Evolutionary conservation across 2,329 filamentous ascomycete species (phyloP), one percentile per base, ranked within the genome.

Genomic region (Keithomyces neogunnii): DNA sequence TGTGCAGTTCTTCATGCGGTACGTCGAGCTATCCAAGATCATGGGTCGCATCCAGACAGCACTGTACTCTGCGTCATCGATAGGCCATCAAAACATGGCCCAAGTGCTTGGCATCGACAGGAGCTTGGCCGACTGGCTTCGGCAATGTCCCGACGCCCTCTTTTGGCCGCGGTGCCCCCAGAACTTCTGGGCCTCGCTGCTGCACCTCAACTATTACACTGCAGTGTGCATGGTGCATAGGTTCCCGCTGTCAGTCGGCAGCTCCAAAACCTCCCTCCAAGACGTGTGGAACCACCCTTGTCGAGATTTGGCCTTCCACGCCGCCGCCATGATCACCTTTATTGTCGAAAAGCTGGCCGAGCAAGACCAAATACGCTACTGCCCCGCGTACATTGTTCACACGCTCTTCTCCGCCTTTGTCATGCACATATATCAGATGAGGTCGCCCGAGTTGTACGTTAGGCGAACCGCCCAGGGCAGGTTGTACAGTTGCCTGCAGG

Each of bases 371-470:
- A 77, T 97, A 32, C 85, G 86, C 45, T 97, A 88, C 62, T 95
- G 90, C 9, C 93, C 93, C 1, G 93, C 93, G 0, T 97, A 97
- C 63, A 89, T 96, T 64, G 91, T 97, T 11, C 97, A 97, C 71
- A 95, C 89, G 65, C 73, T 97, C 55, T 99, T 99, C 70, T 97
- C 93, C 1, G 93, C 93, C 0, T 78, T 97, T 48, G 97, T 99
- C 63, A 97, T 99, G 92, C 93, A 97, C 62, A 92, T 99, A 10
- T 97, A 97, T 66, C 93, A 97, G 69, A 95, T 96, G 87, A 84
- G 90, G 47, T 96, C 92, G 0, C 90, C 89, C 0, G 86, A 95
- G n/a, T 89, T 89, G 11, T 86, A 88, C 0, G 87, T 97, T 40
- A 89, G 96, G 39, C 82, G 89, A 55, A 88, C 89, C 11, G 96